Conservation (phyloP, 495 filamentous ascomycete species). For the Collariella sp. region DNA sequence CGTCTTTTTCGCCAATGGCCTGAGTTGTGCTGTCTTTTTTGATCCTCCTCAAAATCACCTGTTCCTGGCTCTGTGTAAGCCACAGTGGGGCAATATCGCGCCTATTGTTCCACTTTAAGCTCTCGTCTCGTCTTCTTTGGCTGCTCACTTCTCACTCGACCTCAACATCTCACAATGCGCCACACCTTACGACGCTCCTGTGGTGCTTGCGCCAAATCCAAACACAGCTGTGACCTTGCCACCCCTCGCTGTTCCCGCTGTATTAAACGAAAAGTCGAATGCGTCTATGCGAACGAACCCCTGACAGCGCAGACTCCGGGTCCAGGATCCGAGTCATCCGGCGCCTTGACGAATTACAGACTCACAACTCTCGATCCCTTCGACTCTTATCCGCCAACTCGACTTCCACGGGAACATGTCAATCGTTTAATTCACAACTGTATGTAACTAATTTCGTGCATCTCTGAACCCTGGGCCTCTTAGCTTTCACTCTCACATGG, state of each 20-base stretch:
- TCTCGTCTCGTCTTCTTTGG: background rate
- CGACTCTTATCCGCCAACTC: slow-evolving; percentile 43
- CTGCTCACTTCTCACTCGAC: no score
- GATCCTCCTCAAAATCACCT: no score
- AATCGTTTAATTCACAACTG: slow-evolving; percentile 45
- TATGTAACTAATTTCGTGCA: slow-evolving; percentile 20
- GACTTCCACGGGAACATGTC: slow-evolving; percentile 37
- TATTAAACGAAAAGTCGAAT: slow-evolving; percentile 34
- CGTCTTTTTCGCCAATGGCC: no score
- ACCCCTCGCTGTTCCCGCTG: slow-evolving; percentile 45
- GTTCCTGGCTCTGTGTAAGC: no score
- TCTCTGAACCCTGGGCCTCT: no score
- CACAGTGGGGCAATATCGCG: background rate
- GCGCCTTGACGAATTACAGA: background rate
- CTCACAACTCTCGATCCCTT: slow-evolving; percentile 39
- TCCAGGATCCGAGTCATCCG: background rate
- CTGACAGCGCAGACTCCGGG: slow-evolving; percentile 19
- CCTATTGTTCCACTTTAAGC: background rate
- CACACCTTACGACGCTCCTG: slow-evolving; percentile 44
- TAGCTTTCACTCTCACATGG: no score
- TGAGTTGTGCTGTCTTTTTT: no score
- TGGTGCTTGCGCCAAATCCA: slow-evolving; percentile 40
- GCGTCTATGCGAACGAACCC: slow-evolving; percentile 43
- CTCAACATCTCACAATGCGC: slow-evolving; percentile 28
- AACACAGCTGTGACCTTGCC: slow-evolving; percentile 42